These are phyloP conservation scores for Symbiodinium natans DNA, from an alignment of 73 alveolate genomes.

Conservation along the genomic window DNA sequence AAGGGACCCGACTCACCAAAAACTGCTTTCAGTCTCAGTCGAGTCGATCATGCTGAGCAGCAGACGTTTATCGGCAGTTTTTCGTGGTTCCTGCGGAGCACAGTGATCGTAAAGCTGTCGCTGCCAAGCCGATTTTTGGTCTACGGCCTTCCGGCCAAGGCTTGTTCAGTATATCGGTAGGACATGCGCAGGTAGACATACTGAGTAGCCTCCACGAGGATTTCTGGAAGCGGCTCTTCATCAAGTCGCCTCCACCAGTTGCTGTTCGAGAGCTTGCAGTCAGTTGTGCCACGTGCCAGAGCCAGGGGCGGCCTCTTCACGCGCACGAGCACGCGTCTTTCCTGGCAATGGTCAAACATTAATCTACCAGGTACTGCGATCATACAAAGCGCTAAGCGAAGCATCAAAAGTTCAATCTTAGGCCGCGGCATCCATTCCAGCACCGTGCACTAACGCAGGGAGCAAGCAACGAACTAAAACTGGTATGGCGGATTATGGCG, in stretches of 20 bases:
- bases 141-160: too few species aligned
- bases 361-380: neutral
- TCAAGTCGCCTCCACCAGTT: constrained; percentile 36
- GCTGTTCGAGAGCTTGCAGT: neutral
- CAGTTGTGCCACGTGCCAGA: neutral
- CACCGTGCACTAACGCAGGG: neutral
- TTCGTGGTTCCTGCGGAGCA: constrained; percentile 14
- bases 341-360: neutral
- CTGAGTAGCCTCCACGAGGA: constrained; percentile 51
- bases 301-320: neutral
- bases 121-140: too few species aligned
- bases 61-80: constrained; percentile 8
- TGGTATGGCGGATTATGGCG: too few species aligned
- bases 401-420: neutral
- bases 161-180: too few species aligned
- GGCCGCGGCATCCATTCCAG: neutral
- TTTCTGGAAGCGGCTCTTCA: constrained; percentile 74
- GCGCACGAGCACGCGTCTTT: constrained; percentile 19
- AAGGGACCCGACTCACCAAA: too few species aligned
- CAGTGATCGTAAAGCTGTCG: neutral
- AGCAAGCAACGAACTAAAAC: too few species aligned
- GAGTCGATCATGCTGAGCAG: neutral
- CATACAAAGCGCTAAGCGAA: neutral
- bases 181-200: too few species aligned
- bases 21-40: neutral